Base-by-base conservation (phyloP, 164 flowering plant genomes). In the Liquidambar formosana region DNA sequence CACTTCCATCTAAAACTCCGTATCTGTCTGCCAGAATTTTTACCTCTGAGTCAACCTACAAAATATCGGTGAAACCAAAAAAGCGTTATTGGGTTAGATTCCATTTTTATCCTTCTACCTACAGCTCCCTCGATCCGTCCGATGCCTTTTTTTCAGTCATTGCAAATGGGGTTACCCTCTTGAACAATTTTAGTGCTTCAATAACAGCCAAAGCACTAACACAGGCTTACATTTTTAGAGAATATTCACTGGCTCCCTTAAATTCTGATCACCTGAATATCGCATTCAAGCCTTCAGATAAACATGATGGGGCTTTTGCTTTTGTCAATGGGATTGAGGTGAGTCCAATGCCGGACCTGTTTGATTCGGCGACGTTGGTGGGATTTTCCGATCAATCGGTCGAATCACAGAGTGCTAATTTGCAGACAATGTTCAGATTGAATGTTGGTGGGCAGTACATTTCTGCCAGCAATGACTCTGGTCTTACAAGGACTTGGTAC, bases 311-410 rank as follows among this genome's bases (percentile, higher is more conserved):
- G 14, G 69, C 88, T 12, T 91, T 73, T 61, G 98, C 94, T 5
- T 91, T 91, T 66, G 64, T 93, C 47, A 91, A 91, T 75, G 98
- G 97, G 0, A 86, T 94, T 58, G 97, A 94, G 81, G 22, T 94
- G 21, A 66, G 90, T 57, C 64, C 80, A 9, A 61, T 77, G 61
- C 91, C 94, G 0, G 84, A 84, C 10, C 4, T 88, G n/a, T 89
- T 83, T 45, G 71, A 71, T 1, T 49, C 78, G 0, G 84, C 86
- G 0, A n/a, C 57, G 4, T 4, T 90, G 78, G 92, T 84, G 0
- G 94, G 93, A 0, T 72, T 70, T 14, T 28, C 74, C 0, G 75
- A 77, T 18, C 77, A 83, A 25, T 12, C 68, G 0, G 46, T 83
- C 2, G 87, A 85, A 13, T 63, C 57, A 10, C 26, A 54, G 25